Evolutionary conservation across 2,329 filamentous ascomycete species (phyloP).

Genomic region (Mycocentrospora acerina): DNA sequence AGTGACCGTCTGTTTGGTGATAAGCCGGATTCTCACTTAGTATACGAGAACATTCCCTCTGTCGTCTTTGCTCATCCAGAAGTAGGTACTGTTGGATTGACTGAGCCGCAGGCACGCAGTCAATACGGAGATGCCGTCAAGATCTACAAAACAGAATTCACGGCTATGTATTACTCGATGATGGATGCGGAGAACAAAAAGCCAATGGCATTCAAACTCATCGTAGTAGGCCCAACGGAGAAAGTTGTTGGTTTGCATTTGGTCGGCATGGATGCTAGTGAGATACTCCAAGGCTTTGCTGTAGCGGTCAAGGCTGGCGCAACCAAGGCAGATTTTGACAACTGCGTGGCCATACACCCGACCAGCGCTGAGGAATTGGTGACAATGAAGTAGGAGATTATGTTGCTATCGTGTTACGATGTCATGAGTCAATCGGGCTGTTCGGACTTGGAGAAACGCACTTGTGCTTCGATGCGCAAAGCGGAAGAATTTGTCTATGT

Average conservation of each 20-base stretch:
- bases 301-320: conserved; percentile 64
- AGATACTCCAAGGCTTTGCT: conserved; percentile 62
- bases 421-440: too few relatives aligned
- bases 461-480: too few relatives aligned
- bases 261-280: conserved; percentile 67
- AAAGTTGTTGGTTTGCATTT: conserved; percentile 81
- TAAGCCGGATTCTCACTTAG: conserved; percentile 60
- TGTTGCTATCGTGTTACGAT: too few relatives aligned
- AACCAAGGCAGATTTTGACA: conserved; percentile 16
- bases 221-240: conserved; percentile 71
- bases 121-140: conserved; percentile 53
- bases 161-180: conserved; percentile 82
- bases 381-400: neutral
- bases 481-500: too few relatives aligned
- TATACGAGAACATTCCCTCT: conserved; percentile 74
- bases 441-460: too few relatives aligned
- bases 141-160: conserved; percentile 74
- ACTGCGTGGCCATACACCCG: conserved; percentile 16
- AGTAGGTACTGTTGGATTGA: conserved; percentile 73
- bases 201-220: conserved; percentile 75
- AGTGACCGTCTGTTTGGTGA: conserved; percentile 73
- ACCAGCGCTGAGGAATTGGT: conserved; percentile 1
- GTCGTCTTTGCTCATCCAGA: conserved; percentile 82
- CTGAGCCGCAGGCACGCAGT: conserved; percentile 67
- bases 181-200: conserved; percentile 72